These are phyloP conservation scores for Articulospora tetracladia DNA, from an alignment of 495 filamentous ascomycete genomes.

Conservation along the genomic window DNA sequence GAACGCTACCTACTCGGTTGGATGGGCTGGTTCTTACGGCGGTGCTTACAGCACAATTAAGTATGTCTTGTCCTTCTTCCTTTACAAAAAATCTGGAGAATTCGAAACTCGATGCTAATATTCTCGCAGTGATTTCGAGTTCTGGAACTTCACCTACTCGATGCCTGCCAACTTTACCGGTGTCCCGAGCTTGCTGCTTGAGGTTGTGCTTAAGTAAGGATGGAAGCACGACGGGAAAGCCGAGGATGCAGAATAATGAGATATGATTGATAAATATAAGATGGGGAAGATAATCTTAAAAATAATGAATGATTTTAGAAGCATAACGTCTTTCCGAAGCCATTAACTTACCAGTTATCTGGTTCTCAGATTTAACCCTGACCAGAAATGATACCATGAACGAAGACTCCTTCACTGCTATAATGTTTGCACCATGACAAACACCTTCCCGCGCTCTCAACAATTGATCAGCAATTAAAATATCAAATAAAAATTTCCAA, in stretches of 20 bases:
- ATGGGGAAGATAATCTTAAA: not conserved
- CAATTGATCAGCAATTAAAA: too few species aligned
- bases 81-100: too few species aligned
- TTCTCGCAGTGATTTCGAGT: constrained; percentile 17
- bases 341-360: too few species aligned
- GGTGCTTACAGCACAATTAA: constrained; percentile 14
- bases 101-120: not conserved
- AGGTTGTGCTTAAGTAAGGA: constrained; percentile 17
- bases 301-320: too few species aligned
- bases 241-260: not conserved
- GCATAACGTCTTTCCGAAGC: too few species aligned
- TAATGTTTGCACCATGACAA: too few species aligned
- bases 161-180: constrained; percentile 28
- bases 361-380: too few species aligned
- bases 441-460: too few species aligned
- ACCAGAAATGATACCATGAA: too few species aligned
- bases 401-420: too few species aligned
- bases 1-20: constrained; percentile 1
- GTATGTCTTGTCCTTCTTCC: constrained; percentile 12
- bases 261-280: not conserved
- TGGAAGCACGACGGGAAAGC: not conserved
- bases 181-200: constrained; percentile 27
- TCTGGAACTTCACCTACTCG: constrained; percentile 34
- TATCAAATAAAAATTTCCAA: too few species aligned
- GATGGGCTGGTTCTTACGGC: constrained; percentile 10